Percentiles rank a stretch among this genome's conserved stretches.
These are phyloP conservation scores for Drechslera avenae DNA, from an alignment of 2,329 filamentous ascomycete species.

Conservation along the genomic window DNA sequence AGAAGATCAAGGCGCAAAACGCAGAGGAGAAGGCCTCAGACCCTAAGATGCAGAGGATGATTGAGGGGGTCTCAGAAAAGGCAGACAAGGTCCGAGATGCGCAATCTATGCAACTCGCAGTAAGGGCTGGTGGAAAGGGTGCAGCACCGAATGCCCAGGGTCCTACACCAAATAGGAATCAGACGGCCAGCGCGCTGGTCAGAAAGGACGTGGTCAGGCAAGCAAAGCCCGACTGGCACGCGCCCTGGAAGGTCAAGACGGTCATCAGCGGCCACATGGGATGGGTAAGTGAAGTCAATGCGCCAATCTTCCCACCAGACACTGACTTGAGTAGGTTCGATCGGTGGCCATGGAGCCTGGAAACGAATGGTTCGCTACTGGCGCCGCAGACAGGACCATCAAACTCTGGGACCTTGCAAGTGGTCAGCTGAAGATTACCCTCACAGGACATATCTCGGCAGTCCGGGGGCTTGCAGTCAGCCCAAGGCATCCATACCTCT, in stretches of 20 bases:
- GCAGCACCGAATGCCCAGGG: conserved; percentile 61
- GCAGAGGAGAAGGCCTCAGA: conserved; percentile 56
- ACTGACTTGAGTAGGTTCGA: conserved; percentile 70
- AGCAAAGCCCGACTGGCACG: conserved; percentile 89
- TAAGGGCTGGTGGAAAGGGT: conserved; percentile 55
- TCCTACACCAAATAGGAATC: conserved; percentile 57
- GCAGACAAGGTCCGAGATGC: conserved; percentile 50
- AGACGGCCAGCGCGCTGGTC: conserved; percentile 63
- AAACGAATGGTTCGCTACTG: conserved; percentile 97
- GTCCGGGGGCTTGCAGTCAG: conserved; percentile 80
- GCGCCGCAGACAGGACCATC: conserved; percentile 85
- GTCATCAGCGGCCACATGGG: conserved; percentile 93
- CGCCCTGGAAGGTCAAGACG: conserved; percentile 96
- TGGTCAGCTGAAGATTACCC: conserved; percentile 55
- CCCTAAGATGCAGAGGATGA: conserved; percentile 67
- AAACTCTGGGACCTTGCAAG: conserved; percentile 98
- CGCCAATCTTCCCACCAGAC: background rate
- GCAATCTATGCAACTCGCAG: conserved; percentile 63
- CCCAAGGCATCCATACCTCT: conserved; percentile 91
- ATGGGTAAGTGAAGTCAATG: conserved; percentile 68
- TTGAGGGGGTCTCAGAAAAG: conserved; percentile 65
- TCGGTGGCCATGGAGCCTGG: conserved; percentile 81
- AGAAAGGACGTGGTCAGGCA: conserved; percentile 68
- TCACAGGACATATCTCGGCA: conserved; percentile 40
- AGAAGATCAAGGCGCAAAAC: conserved; percentile 62